Conservation (phyloP, 345 rosid genomes). For the Garcia nutans region DNA sequence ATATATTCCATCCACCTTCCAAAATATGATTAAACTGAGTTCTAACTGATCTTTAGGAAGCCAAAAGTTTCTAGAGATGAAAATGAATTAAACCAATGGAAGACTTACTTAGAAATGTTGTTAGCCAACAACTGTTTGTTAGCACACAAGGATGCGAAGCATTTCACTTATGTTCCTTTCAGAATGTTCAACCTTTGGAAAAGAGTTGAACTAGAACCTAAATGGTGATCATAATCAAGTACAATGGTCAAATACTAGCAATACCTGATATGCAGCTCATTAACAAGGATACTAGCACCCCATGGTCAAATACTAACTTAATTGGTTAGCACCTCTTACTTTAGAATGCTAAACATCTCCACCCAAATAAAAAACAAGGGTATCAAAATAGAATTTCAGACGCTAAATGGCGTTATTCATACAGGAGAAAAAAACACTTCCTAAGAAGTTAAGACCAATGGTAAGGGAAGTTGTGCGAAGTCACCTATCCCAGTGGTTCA, state of each 20-base stretch:
- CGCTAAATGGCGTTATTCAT: neutral
- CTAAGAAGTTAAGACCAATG: neutral
- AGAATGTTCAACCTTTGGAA: neutral
- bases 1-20: neutral
- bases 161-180: neutral
- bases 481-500: neutral
- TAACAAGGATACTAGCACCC: neutral
- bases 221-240: neutral
- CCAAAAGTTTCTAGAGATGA: no score
- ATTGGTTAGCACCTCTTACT: neutral
- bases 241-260: neutral
- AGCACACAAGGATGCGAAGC: neutral
- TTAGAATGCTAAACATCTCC: neutral
- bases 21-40: neutral
- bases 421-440: neutral
- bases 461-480: neutral
- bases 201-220: neutral
- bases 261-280: neutral
- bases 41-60: neutral
- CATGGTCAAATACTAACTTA: no score
- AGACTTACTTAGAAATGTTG: neutral
- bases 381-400: neutral
- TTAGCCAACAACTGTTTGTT: neutral
- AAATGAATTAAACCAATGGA: neutral
- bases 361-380: neutral